Evolutionary conservation across 2,329 filamentous ascomycete species (phyloP), one percentile per base, ranked within the genome.

Genomic region (Colletotrichum destructivum): DNA sequence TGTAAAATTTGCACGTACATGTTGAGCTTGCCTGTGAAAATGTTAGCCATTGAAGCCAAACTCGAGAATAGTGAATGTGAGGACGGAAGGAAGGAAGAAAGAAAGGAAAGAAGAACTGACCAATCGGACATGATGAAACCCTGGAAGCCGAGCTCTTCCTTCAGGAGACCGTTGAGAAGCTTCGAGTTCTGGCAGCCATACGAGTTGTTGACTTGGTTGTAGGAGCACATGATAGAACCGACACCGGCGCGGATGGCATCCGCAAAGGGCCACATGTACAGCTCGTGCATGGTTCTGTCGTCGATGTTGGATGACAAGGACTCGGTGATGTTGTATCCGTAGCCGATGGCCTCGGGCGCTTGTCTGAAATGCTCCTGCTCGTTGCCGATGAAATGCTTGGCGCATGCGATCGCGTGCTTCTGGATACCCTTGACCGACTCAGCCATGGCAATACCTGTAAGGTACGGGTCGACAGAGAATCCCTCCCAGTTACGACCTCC

Each of bases 41-140:
- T 21, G 46, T 62, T 51, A 62, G 60, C 31, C 12, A 38, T 18
- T 62, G 4, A 15, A 8, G 18, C 23, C n/a, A 4, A 1, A 51
- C n/a, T 47, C 26, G 26, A 31, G 26, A 31, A 31, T 6, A 31
- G 26, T 31, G 26, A 31, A 6, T 7, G 3, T 4, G 26, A 26
- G 26, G 26, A 26, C 26, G 26, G 26, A 23, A 16, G 23, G 3
- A 21, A 21, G 16, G 31, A 4, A 6, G 26, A 1, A 11, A 2
- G 26, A 2, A 11, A 2, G 52, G 7, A 26, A 55, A 13, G 9
- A n/a, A 18, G 3, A 2, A 51, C 60, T 51, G 13, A 52, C 92
- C 93, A 96, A 79, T 97, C 94, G n/a, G 88, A 90, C 88, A 94
- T 90, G 69, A 96, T 88, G 76, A 94, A 94, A 0, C 93, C 93